phyloP scores from a whole-genome alignment of 2,329 filamentous ascomycete species.

The Pseudogymnoascus verrucosus region DNA sequence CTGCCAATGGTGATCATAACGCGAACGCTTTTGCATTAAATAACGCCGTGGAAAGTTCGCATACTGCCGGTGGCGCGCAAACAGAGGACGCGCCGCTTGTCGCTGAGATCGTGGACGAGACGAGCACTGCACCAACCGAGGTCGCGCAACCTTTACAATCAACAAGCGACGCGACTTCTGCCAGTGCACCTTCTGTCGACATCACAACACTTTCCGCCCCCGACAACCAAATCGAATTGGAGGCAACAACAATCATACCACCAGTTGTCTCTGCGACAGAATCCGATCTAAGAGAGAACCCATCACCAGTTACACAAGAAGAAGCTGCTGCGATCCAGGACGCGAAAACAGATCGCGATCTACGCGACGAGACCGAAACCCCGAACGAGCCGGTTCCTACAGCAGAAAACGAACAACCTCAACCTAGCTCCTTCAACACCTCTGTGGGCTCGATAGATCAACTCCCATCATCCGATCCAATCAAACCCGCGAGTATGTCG shows the following conservation, averaged over 20 bases:
- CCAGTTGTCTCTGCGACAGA: constrained; percentile 25
- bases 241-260: constrained; percentile 22
- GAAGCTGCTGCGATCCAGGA: constrained; percentile 10
- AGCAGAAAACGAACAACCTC: constrained; percentile 5
- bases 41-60: not conserved
- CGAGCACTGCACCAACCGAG: constrained; percentile 15
- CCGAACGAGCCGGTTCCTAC: not conserved
- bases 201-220: not conserved
- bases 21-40: constrained; percentile 13
- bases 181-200: not conserved
- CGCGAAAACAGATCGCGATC: constrained; percentile 8
- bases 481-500: constrained; percentile 10
- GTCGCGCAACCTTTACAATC: not conserved
- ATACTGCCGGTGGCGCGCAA: not conserved
- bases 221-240: constrained; percentile 2
- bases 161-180: constrained; percentile 1
- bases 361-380: constrained; percentile 4
- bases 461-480: not conserved
- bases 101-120: not conserved
- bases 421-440: not conserved
- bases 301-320: constrained; percentile 9
- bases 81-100: not conserved
- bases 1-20: constrained; percentile 21
- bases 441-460: not conserved
- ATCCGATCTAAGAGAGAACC: constrained; percentile 25